phyloP scores from a whole-genome alignment of 371 early-diverging fungal genomes.

The Phascolomyces articulosus region DNA sequence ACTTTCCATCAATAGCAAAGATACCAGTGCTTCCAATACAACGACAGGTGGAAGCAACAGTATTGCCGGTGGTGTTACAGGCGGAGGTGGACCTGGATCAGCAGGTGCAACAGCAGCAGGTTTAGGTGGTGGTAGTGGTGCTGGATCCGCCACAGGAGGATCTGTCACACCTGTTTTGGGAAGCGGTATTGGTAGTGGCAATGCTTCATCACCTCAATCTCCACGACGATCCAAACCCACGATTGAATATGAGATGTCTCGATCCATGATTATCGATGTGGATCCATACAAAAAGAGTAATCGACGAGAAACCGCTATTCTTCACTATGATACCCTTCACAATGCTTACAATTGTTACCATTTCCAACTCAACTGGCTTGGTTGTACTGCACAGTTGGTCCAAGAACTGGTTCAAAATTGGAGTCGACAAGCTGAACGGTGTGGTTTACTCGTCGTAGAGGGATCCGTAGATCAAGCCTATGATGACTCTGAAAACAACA shows the following conservation, averaged over 20 bases:
- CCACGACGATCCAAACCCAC: neutral
- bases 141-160: too few relatives aligned
- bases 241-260: slow-evolving; percentile 52
- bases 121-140: too few relatives aligned
- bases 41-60: neutral
- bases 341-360: slow-evolving; percentile 90
- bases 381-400: slow-evolving; percentile 89
- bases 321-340: slow-evolving; percentile 92
- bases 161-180: too few relatives aligned
- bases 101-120: too few relatives aligned
- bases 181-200: neutral
- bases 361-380: slow-evolving; percentile 94
- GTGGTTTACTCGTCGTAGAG: slow-evolving; percentile 90
- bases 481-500: slow-evolving; percentile 68
- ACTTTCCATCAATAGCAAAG: neutral
- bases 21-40: neutral
- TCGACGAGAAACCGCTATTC: slow-evolving; percentile 81
- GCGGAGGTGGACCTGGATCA: neutral
- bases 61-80: neutral
- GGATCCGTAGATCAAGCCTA: slow-evolving; percentile 87
- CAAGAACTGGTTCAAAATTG: slow-evolving; percentile 88
- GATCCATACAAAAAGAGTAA: slow-evolving; percentile 76
- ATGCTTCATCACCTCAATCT: neutral
- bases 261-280: slow-evolving; percentile 75
- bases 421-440: slow-evolving; percentile 85